Base-by-base conservation (phyloP, 1,284 basidiomycete genomes). In the Austroboletus rostrupii region DNA sequence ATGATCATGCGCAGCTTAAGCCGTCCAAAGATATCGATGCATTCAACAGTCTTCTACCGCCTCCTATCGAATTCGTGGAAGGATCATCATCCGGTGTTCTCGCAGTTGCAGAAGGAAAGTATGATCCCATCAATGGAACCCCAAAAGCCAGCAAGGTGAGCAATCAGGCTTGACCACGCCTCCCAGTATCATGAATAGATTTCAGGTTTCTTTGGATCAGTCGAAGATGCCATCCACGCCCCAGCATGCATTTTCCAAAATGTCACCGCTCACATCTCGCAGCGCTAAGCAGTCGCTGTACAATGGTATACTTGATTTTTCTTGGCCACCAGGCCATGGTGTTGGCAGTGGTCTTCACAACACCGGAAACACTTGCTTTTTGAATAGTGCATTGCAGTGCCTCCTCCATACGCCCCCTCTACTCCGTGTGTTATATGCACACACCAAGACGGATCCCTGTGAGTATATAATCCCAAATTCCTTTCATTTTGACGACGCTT, bases 351-450 rank as follows among this genome's bases (percentile, higher is more conserved):
- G 96, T 1, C 74, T 99, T 33, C 75, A 83, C 62, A 99, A 99
- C 70, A 85, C 75, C n/a, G 93, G 93, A 45, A 99, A 98, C 68
- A 97, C 93, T 1, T 99, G 97, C 71, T 99, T 97, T 70, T 75
- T 97, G 61, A 99, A 99, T 70, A 94, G 92, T 57, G 91, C 90
- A 31, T 73, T 99, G 52, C 97, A 99, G 73, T 92, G 93, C 59
- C 78, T 99, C 44, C 72, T 98, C 19, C 95, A 99, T 67, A 98
- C 96, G 1, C 87, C 95, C 10, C 93, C 95, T 3, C 78, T 99
- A 17, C 77, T 97, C 28, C 79, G 81, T 55, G 70, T 90, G 33
- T 68, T 95, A 12, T 54, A 79, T 29, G 72, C 70, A 2, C 90
- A 95, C 61, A 70, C 71, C 19, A 70, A 71, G 43, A 66, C 73